Evolutionary conservation across 2,329 filamentous ascomycete species (phyloP), one percentile per base, ranked within the genome.

Genomic region (Colletotrichum magnum): DNA sequence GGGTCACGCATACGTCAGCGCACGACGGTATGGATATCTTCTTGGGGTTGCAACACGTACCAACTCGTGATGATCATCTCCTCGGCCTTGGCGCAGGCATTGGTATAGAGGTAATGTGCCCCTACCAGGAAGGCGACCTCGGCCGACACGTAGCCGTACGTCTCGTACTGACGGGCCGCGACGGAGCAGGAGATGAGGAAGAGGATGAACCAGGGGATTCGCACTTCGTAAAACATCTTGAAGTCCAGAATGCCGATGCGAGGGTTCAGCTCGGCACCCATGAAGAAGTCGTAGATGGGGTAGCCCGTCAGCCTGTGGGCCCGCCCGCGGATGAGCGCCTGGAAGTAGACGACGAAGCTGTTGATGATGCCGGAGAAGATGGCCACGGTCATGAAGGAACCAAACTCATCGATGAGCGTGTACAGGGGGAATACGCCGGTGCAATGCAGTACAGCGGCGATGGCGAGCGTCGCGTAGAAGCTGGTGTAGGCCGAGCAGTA

Each of bases 141-240:
- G 43, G 88, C 88, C 53, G 90, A 92, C 12, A 95, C 89, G 77
- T 93, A 94, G 64, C 93, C 93, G 75, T 93, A 92, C n/a, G 83
- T 79, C 77, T 95, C 93, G 74, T 90, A 93, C 80, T 96, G 93
- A 72, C 91, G 88, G 36, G 92, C 88, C 18, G 91, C 92, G 5
- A 92, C 88, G 58, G 88, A 92, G 73, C 90, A 85, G 32, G 90
- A 89, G 52, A 93, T 84, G 71, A 94, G 85, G 76, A 94, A 90
- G 56, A 95, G 86, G 70, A 94, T 94, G 82, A 89, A 95, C 93
- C 93, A 96, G n/a, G 93, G 93, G 62, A 96, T 85, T 72, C 93
- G 90, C 71, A 96, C 93, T 79, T 95, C 93, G 75, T 94, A 94
- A 83, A 96, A 95, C 94, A 97, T 96, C 84, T 97, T 97, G 84